Conservation (phyloP, 2,329 filamentous ascomycete species). For the Sporothrix pallida region DNA sequence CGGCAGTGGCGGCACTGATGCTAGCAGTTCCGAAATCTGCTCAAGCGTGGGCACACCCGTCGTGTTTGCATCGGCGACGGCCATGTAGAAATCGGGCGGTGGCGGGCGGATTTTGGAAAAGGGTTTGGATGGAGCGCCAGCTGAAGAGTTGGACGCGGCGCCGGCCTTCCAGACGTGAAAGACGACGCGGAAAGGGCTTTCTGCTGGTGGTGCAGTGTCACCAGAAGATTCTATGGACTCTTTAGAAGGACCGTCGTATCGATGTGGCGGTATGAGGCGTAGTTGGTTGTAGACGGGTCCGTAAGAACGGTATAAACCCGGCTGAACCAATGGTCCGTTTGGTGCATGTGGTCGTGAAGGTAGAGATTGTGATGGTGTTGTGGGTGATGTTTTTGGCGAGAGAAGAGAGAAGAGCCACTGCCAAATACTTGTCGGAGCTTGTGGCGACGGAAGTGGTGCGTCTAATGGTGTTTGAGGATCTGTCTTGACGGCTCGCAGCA, state of each 20-base stretch:
- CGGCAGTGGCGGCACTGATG: conserved; percentile 63
- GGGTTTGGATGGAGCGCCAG: conserved; percentile 43
- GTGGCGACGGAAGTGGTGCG: background rate
- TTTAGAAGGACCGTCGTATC: conserved; percentile 36
- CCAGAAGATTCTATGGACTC: too few species aligned
- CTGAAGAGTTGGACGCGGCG: background rate
- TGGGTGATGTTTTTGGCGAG: background rate
- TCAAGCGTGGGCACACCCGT: conserved; percentile 74
- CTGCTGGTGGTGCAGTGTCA: background rate
- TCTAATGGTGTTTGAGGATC: conserved; percentile 10
- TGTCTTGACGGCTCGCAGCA: conserved; percentile 48
- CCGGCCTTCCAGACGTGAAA: conserved; percentile 36
- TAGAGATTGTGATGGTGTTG: background rate
- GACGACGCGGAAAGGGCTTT: conserved; percentile 68
- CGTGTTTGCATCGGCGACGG: conserved; percentile 77
- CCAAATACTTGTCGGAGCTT: conserved; percentile 48
- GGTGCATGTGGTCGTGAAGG: conserved; percentile 40
- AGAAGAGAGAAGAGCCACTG: conserved; percentile 61
- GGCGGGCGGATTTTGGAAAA: conserved; percentile 84
- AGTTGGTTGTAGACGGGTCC: conserved; percentile 77
- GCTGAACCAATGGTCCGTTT: conserved; percentile 64
- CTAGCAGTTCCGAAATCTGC: conserved; percentile 73
- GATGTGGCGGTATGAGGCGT: conserved; percentile 66
- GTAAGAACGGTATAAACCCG: conserved; percentile 70
- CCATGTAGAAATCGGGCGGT: conserved; percentile 81